Base-by-base conservation (phyloP, 805 yeast species). In the Torulaspora gathmanii region DNA sequence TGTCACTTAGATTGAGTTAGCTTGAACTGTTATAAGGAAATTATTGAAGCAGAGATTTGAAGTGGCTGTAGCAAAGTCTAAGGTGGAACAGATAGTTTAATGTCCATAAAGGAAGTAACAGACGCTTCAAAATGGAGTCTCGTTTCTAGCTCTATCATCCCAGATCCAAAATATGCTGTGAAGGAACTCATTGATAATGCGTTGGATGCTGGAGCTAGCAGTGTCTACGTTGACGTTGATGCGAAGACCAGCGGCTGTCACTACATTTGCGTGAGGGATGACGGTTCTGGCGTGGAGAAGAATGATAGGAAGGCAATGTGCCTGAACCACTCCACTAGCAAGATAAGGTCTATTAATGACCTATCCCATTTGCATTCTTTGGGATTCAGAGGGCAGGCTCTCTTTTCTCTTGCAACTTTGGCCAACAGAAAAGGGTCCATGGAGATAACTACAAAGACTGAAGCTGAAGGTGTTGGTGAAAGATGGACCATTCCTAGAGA, bases 301-400 rank as follows among this genome's bases (percentile, higher is more conserved):
- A 47, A 29, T 0, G 74, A 67, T 42, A 43, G 72, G n/a, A 37
- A 49, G 0, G 7, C 63, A 6, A 58, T 72, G 63, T 71, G 76
- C 43, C 42, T 61, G 27, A 66, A 67, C 39, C 61, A 63, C 39
- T 58, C 71, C 9, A 76, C 80, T 1, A 73, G 79, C 0, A 77
- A 74, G 47, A 52, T 74, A 3, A 29, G 48, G 0, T 42, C 48
- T 0, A 27, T 58, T 7, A 56, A 56, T 0, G 73, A 72, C 28
- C 43, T 75, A 7, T 45, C 53, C 3, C 35, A 31, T 2, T 42
- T 68, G 4, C 20, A 45, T 1, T 63, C 77, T 0, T 61, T 71
- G 42, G 80, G 82, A 0, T 76, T 72, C 48, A 61, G 78, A 55
- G 82, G 81, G 6, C 75, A 74, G 47, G 78, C 79, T 0, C 54